Conservation (phyloP, 2,329 filamentous ascomycete genomes). For the Dactylellina drechsleri region DNA sequence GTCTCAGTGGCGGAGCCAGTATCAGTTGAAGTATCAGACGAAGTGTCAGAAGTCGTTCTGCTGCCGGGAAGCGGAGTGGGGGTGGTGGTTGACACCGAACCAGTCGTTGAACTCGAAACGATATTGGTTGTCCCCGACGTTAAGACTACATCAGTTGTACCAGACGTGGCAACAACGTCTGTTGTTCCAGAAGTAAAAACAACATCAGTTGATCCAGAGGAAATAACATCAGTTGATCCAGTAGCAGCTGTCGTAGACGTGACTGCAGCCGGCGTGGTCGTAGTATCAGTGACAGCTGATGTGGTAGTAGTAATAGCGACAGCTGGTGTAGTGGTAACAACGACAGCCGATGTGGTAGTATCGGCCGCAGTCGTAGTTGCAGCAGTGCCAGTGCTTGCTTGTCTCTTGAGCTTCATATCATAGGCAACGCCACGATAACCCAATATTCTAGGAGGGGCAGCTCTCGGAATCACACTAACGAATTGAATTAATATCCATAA, state of each 20-base stretch:
- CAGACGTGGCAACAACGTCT: too few relatives aligned
- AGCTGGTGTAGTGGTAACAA: too few relatives aligned
- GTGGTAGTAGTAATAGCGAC: too few relatives aligned
- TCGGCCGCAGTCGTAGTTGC: background rate
- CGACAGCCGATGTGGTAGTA: background rate
- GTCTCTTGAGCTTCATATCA: background rate
- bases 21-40: too few relatives aligned
- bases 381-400: background rate
- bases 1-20: too few relatives aligned
- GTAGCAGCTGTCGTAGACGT: background rate
- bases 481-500: background rate
- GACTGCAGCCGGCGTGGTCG: slow-evolving; percentile 1
- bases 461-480: background rate
- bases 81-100: too few relatives aligned
- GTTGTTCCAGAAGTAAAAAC: too few relatives aligned
- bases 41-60: too few relatives aligned
- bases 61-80: too few relatives aligned
- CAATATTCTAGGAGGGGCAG: background rate
- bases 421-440: slow-evolving; percentile 1
- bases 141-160: too few relatives aligned
- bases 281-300: background rate
- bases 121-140: too few relatives aligned
- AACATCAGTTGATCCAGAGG: background rate
- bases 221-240: background rate
- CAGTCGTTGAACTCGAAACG: too few relatives aligned